Percentiles rank a stretch among this genome's conserved stretches.
Conservation (phyloP, 305 asterid species). For the Ruellia speciosa region DNA sequence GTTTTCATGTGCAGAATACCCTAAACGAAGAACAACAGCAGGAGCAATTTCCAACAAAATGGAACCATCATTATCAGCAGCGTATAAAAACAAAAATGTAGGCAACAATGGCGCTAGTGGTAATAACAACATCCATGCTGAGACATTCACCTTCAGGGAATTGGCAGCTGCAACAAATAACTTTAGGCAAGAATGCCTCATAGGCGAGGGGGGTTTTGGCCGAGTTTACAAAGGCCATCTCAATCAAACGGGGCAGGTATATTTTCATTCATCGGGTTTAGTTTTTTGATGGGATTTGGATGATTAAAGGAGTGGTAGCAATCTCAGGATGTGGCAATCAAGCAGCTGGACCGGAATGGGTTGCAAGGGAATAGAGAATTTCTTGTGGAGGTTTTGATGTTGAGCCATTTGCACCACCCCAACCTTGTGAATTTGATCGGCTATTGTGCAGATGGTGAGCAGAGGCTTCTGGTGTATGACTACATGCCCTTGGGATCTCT, state of each 20-base stretch:
- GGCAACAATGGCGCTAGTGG: constrained; percentile 23
- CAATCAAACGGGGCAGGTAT: constrained; percentile 44
- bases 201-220: constrained; percentile 34
- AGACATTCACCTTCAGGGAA: constrained; percentile 53
- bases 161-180: constrained; percentile 29
- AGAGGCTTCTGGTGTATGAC: constrained; percentile 35
- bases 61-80: constrained; percentile 5
- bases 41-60: constrained; percentile 11
- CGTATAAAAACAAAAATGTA: constrained; percentile 13
- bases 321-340: constrained; percentile 33
- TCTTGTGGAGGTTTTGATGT: constrained; percentile 37
- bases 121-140: constrained; percentile 39
- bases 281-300: not conserved
- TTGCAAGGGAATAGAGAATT: constrained; percentile 39
- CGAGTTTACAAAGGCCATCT: constrained; percentile 51
- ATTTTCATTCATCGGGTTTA: no score
- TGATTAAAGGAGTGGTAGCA: not conserved
- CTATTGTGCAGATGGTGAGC: constrained; percentile 40
- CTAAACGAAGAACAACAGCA: constrained; percentile 14
- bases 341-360: constrained; percentile 40
- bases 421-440: constrained; percentile 33
- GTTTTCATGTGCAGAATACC: constrained; percentile 20
- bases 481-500: constrained; percentile 34
- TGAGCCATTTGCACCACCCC: constrained; percentile 31
- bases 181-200: constrained; percentile 24